These are phyloP conservation scores for Xylaria cubensis DNA, from an alignment of 495 filamentous ascomycete species.

Conservation along the genomic window DNA sequence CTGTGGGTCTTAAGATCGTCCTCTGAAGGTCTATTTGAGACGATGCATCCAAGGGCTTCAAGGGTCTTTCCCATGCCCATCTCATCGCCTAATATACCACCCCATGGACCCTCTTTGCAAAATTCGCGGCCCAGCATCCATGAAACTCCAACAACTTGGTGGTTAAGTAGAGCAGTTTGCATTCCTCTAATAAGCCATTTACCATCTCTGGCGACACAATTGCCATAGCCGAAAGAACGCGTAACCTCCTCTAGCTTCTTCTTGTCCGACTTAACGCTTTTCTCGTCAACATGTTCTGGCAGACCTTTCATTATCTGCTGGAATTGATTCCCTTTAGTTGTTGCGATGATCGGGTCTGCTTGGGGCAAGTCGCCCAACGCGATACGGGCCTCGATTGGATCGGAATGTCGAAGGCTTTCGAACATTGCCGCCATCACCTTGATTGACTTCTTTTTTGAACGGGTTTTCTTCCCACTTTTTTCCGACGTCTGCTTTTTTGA, in stretches of 20 bases:
- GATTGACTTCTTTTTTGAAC: background rate
- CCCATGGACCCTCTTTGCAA: slow-evolving; percentile 45
- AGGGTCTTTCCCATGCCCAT: slow-evolving; percentile 74
- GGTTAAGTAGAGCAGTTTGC: slow-evolving; percentile 52
- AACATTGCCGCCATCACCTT: background rate
- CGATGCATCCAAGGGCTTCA: slow-evolving; percentile 57
- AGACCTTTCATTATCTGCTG: slow-evolving; percentile 10
- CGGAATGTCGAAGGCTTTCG: background rate
- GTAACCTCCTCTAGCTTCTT: slow-evolving; percentile 41
- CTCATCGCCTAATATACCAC: slow-evolving; percentile 63
- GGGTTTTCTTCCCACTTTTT: background rate
- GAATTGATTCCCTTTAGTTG: background rate
- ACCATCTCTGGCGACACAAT: slow-evolving; percentile 44
- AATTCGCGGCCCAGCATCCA: slow-evolving; percentile 67
- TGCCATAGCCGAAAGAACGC: slow-evolving; percentile 48
- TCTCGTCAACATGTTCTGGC: background rate
- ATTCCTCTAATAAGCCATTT: slow-evolving; percentile 58
- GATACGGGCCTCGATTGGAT: slow-evolving; percentile 6
- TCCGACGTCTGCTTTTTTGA: background rate
- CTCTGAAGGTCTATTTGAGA: slow-evolving; percentile 47
- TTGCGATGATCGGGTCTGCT: background rate
- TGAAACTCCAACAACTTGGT: slow-evolving; percentile 62
- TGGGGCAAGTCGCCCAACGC: background rate
- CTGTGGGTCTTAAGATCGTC: slow-evolving; percentile 24
- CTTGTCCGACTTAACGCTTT: background rate